Evolutionary conservation across 73 alveolate genomes (phyloP).

Genomic region (Tetrahymena elliotti): DNA sequence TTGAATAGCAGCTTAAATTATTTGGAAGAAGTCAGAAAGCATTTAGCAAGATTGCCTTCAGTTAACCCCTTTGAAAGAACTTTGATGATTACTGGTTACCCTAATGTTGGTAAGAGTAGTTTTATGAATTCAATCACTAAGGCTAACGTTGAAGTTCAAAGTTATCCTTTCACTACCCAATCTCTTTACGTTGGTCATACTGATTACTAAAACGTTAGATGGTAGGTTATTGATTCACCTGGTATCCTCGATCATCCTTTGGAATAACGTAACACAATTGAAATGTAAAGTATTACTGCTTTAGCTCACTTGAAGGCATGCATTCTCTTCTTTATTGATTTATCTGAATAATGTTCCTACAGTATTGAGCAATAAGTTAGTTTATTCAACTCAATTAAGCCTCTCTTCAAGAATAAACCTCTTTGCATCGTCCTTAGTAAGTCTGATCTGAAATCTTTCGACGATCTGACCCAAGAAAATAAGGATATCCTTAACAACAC

Average conservation of each 20-base stretch:
- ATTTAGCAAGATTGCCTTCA: slow-evolving; percentile 96
- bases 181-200: slow-evolving; percentile 98
- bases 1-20: slow-evolving; percentile 92
- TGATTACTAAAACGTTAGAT: slow-evolving; percentile 93
- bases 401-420: slow-evolving; percentile 97
- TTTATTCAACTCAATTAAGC: slow-evolving; percentile 91
- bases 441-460: slow-evolving; percentile 77
- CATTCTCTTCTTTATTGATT: slow-evolving; percentile 95
- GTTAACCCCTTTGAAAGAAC: slow-evolving; percentile 97
- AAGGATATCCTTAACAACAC: slow-evolving; percentile 59
- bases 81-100: slow-evolving; percentile 94
- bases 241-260: slow-evolving; percentile 97
- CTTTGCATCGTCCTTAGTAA: slow-evolving; percentile 92
- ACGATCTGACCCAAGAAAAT: slow-evolving; percentile 61
- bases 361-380: slow-evolving; percentile 81
- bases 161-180: slow-evolving; percentile 99
- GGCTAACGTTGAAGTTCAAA: slow-evolving; percentile 90
- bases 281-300: slow-evolving; percentile 99
- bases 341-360: slow-evolving; percentile 94
- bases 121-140: slow-evolving; percentile 96
- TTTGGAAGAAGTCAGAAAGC: slow-evolving; percentile 99
- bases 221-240: slow-evolving; percentile 99
- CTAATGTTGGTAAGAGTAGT: slow-evolving; percentile 99
- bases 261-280: slow-evolving; percentile 98
- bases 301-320: slow-evolving; percentile 96